Evolutionary conservation across 352 stramenopile species (phyloP).

Genomic region (Albugo candida): DNA sequence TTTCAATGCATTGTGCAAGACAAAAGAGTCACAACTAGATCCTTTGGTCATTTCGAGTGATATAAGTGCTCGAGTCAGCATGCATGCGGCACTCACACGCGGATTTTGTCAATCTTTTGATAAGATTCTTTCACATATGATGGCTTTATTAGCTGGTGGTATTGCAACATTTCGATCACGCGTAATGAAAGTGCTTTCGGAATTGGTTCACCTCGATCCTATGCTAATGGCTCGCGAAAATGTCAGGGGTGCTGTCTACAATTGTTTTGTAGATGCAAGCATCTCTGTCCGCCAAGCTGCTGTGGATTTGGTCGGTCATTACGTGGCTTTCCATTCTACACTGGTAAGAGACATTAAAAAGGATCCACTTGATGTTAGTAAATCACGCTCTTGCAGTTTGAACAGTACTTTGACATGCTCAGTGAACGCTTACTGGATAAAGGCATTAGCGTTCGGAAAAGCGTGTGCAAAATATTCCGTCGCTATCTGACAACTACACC

Average conservation of each 20-base stretch:
- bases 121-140: slow-evolving; percentile 44
- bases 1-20: background rate
- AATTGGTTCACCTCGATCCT: slow-evolving; percentile 67
- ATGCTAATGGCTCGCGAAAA: slow-evolving; percentile 58
- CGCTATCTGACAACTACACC: slow-evolving; percentile 16
- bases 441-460: slow-evolving; percentile 71
- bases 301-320: slow-evolving; percentile 71
- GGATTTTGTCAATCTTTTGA: slow-evolving; percentile 50
- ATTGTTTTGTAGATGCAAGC: slow-evolving; percentile 55
- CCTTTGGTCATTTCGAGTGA: slow-evolving; percentile 14
- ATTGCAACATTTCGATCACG: slow-evolving; percentile 45
- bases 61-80: slow-evolving; percentile 21
- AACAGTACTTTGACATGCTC: slow-evolving; percentile 62
- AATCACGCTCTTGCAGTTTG: slow-evolving; percentile 22
- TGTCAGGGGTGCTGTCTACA: slow-evolving; percentile 32
- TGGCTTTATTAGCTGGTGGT: slow-evolving; percentile 51
- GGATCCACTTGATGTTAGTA: slow-evolving; percentile 1
- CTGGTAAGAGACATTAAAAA: slow-evolving; percentile 27
- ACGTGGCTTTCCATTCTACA: slow-evolving; percentile 43
- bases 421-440: slow-evolving; percentile 57
- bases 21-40: background rate
- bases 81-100: slow-evolving; percentile 27
- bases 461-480: slow-evolving; percentile 67
- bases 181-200: slow-evolving; percentile 55
- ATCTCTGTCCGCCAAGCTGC: slow-evolving; percentile 66